Conservation (phyloP, 352 stramenopile genomes). For the Plasmopara halstedii region DNA sequence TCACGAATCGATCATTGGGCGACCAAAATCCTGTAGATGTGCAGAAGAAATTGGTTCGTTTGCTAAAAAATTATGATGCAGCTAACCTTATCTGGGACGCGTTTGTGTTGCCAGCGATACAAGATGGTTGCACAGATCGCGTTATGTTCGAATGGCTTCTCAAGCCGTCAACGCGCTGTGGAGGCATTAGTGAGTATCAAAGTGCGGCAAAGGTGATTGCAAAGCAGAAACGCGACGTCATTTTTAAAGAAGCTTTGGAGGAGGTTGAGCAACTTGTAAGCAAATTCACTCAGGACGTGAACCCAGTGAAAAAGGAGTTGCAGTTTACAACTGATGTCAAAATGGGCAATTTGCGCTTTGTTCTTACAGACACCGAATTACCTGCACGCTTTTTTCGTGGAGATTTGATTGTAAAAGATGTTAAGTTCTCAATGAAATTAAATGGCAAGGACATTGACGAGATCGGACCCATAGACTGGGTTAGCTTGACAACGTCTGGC, state of each 20-base stretch:
- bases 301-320: constrained; percentile 47
- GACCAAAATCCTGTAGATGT: constrained; percentile 43
- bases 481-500: constrained; percentile 38
- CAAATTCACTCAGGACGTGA: constrained; percentile 28
- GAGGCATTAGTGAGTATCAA: constrained; percentile 67
- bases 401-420: constrained; percentile 54
- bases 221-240: constrained; percentile 57
- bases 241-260: constrained; percentile 47
- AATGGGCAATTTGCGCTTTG: constrained; percentile 53
- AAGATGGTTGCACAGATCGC: constrained; percentile 26
- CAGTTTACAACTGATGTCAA: constrained; percentile 51
- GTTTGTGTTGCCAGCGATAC: constrained; percentile 39
- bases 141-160: constrained; percentile 48
- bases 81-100: constrained; percentile 54
- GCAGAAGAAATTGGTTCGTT: constrained; percentile 65
- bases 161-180: constrained; percentile 49
- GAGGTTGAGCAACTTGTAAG: constrained; percentile 50
- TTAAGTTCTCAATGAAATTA: constrained; percentile 54
- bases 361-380: constrained; percentile 51
- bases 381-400: constrained; percentile 46
- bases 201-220: constrained; percentile 53
- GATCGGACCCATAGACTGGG: constrained; percentile 42
- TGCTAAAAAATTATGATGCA: constrained; percentile 65
- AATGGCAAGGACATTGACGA: constrained; percentile 48
- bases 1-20: constrained; percentile 34